Evolutionary conservation across 2,329 filamentous ascomycete genomes (phyloP).

Genomic region (Ophiostoma quercus): DNA sequence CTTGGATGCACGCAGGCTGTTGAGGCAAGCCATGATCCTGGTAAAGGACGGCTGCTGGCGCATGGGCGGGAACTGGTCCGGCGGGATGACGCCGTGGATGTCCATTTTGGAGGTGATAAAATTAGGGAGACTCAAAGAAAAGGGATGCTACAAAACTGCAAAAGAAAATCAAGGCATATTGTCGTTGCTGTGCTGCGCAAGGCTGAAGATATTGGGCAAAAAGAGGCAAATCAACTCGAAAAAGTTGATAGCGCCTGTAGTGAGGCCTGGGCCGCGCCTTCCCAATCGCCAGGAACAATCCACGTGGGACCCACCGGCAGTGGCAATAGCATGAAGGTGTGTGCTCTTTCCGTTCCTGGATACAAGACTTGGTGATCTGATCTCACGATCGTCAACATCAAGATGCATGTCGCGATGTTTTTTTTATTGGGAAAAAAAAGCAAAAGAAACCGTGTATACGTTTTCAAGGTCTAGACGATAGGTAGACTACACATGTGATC

Average conservation of each 20-base stretch:
- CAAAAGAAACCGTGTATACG: no score
- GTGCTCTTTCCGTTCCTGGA: not conserved
- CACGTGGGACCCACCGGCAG: conserved; percentile 3
- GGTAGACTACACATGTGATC: no score
- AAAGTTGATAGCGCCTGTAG: not conserved
- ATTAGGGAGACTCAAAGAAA: not conserved
- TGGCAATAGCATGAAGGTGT: not conserved
- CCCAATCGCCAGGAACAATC: not conserved
- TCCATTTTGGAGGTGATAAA: not conserved
- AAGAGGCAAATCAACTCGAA: not conserved
- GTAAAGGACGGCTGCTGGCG: conserved; percentile 67
- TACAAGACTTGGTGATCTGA: not conserved
- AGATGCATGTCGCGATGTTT: not conserved
- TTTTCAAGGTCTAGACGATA: no score
- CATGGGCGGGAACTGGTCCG: conserved; percentile 70
- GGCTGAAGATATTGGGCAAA: not conserved
- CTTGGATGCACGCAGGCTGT: conserved; percentile 59
- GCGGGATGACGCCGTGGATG: conserved; percentile 18
- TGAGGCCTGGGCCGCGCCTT: not conserved
- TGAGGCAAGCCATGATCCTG: conserved; percentile 60
- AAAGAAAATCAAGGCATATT: not conserved
- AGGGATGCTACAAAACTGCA: not conserved
- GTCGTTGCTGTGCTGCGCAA: not conserved
- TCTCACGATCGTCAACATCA: not conserved
- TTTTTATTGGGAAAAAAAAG: no score